Percentiles rank a stretch among this genome's conserved stretches.
Conservation (phyloP, 768 basidiomycete genomes). For the Collybia mongolica region DNA sequence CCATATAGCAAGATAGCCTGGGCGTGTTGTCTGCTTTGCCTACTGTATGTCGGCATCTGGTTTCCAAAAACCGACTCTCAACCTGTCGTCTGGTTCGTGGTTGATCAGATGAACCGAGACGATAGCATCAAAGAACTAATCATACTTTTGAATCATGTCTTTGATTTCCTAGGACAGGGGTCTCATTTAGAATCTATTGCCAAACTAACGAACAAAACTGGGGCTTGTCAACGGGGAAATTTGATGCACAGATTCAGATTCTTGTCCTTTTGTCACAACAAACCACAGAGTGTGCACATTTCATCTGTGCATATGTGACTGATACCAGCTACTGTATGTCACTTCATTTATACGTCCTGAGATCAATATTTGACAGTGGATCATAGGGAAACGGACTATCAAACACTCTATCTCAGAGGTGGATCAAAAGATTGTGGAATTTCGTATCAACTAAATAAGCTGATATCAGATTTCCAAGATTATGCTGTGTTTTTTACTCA, state of each 20-base stretch:
- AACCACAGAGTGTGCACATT: background rate
- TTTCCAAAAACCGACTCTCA: too few relatives aligned
- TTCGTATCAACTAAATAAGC: background rate
- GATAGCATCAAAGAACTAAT: background rate
- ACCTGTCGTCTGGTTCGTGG: too few relatives aligned
- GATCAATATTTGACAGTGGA: too few relatives aligned
- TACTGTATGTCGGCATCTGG: too few relatives aligned
- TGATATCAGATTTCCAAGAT: background rate
- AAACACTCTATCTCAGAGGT: background rate
- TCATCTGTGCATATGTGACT: background rate
- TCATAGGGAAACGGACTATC: background rate
- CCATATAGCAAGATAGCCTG: too few relatives aligned
- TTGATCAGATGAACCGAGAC: background rate
- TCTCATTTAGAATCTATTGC: background rate
- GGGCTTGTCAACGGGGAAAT: background rate
- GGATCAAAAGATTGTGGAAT: background rate
- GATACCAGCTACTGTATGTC: background rate
- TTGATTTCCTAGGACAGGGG: background rate
- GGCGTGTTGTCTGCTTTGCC: too few relatives aligned
- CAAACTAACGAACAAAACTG: too few relatives aligned
- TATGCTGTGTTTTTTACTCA: background rate
- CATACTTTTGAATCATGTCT: background rate
- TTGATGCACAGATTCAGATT: background rate
- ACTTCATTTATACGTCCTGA: too few relatives aligned
- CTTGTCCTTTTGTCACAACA: background rate